phyloP scores from a whole-genome alignment of 352 stramenopile genomes.

The Pythium insidiosum region DNA sequence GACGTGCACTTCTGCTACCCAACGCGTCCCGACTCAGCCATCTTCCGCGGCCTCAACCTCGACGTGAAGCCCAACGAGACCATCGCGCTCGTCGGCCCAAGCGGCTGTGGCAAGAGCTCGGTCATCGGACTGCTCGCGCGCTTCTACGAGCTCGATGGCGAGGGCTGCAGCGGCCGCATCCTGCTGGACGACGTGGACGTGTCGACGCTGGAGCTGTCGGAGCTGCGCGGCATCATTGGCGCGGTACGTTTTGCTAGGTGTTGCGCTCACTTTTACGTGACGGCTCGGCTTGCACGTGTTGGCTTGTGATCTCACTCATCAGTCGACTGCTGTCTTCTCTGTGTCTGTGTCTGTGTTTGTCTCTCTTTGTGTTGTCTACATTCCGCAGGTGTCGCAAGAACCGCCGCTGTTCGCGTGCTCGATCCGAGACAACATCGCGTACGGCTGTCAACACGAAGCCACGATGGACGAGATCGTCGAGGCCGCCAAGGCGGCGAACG shows the following conservation, averaged over 20 bases:
- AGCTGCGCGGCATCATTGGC: slow-evolving; percentile 55
- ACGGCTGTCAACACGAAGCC: slow-evolving; percentile 45
- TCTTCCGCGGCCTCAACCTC: slow-evolving; percentile 44
- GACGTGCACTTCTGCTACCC: slow-evolving; percentile 77
- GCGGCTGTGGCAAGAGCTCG: slow-evolving; percentile 67
- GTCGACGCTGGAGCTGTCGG: slow-evolving; percentile 32
- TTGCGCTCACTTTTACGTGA: background rate
- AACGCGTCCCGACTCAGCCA: slow-evolving; percentile 37
- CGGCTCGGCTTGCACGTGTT: background rate
- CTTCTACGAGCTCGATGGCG: slow-evolving; percentile 63
- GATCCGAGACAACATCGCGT: slow-evolving; percentile 73
- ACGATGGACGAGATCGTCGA: slow-evolving; percentile 47
- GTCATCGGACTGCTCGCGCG: slow-evolving; percentile 60
- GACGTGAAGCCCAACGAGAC: slow-evolving; percentile 61
- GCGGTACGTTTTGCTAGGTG: slow-evolving; percentile 19
- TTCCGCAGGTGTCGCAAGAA: slow-evolving; percentile 50
- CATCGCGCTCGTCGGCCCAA: slow-evolving; percentile 61
- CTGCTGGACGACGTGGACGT: slow-evolving; percentile 55
- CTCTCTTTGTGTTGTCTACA: too few species aligned
- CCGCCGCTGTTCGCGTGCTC: slow-evolving; percentile 68
- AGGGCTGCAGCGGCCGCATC: slow-evolving; percentile 39
- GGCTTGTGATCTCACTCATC: too few species aligned
- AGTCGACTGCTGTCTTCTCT: too few species aligned
- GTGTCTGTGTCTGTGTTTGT: too few species aligned
- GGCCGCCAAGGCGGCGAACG: slow-evolving; percentile 62